phyloP scores from a whole-genome alignment of 2,329 filamentous ascomycete genomes.

The Colletotrichum siamense region DNA sequence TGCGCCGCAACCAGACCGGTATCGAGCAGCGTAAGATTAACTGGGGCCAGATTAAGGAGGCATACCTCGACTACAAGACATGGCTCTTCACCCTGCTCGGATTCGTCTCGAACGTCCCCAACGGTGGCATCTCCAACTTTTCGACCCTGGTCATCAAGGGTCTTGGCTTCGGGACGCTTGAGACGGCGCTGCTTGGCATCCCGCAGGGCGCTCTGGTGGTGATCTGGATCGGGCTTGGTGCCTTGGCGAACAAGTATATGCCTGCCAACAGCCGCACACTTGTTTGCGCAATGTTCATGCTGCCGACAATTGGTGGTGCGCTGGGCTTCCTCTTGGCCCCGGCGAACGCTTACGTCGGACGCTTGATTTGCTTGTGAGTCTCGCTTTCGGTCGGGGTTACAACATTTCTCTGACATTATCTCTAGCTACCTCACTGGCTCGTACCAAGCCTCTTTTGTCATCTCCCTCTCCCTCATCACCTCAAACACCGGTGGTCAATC shows the following conservation, averaged over 20 bases:
- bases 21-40: slow-evolving; percentile 63
- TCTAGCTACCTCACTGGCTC: slow-evolving; percentile 39
- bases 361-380: slow-evolving; percentile 59
- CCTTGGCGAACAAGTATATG: slow-evolving; percentile 41
- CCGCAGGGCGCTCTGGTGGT: slow-evolving; percentile 42
- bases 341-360: slow-evolving; percentile 51
- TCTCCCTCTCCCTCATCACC: slow-evolving; percentile 49
- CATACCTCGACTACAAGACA: slow-evolving; percentile 62
- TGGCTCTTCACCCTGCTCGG: slow-evolving; percentile 63
- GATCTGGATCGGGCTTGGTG: slow-evolving; percentile 46
- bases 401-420: neutral
- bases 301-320: slow-evolving; percentile 64
- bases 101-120: slow-evolving; percentile 57
- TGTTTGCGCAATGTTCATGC: slow-evolving; percentile 60
- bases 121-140: slow-evolving; percentile 67
- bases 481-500: slow-evolving; percentile 61
- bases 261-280: slow-evolving; percentile 54
- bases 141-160: slow-evolving; percentile 65
- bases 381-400: neutral
- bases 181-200: slow-evolving; percentile 42
- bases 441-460: slow-evolving; percentile 44
- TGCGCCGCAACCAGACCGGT: slow-evolving; percentile 63
- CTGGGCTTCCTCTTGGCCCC: slow-evolving; percentile 63
- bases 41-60: slow-evolving; percentile 59
- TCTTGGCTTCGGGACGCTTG: slow-evolving; percentile 53